Evolutionary conservation across 1,284 basidiomycete species (phyloP).

Genomic region (Trichosporon sp.): DNA sequence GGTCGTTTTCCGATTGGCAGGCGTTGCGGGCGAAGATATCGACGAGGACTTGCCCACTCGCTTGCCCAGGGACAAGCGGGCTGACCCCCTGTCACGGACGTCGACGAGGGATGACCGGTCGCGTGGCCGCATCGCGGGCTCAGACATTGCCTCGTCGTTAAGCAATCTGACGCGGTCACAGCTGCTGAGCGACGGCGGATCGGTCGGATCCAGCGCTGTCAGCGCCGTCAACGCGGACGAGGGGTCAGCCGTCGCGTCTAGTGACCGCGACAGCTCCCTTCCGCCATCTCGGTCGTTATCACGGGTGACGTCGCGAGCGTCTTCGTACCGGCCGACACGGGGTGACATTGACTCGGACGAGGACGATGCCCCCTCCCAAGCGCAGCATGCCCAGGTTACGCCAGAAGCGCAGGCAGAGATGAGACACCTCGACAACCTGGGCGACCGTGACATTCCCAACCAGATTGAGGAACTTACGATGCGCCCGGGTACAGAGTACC

Average conservation of each 20-base stretch:
- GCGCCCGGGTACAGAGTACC: slow-evolving; percentile 59
- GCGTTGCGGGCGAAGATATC: slow-evolving; percentile 54
- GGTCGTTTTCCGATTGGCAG: slow-evolving; percentile 59
- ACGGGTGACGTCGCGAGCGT: slow-evolving; percentile 44
- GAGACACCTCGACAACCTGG: slow-evolving; percentile 29
- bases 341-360: slow-evolving; percentile 44
- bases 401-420: slow-evolving; percentile 2
- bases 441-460: slow-evolving; percentile 46
- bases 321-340: slow-evolving; percentile 40
- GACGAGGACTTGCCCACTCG: slow-evolving; percentile 46
- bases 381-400: neutral
- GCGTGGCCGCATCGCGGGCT: slow-evolving; percentile 1
- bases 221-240: slow-evolving; percentile 22
- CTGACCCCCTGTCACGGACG: slow-evolving; percentile 37
- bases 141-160: neutral
- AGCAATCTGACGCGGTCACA: slow-evolving; percentile 20
- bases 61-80: slow-evolving; percentile 27
- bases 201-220: slow-evolving; percentile 12
- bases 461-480: slow-evolving; percentile 60
- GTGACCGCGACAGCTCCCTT: slow-evolving; percentile 39
- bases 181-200: slow-evolving; percentile 15
- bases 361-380: slow-evolving; percentile 37
- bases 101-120: slow-evolving; percentile 39
- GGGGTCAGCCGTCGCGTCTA: slow-evolving; percentile 11
- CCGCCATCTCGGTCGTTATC: slow-evolving; percentile 49